Conservation (phyloP, 2,329 filamentous ascomycete genomes). For the Ceratocystis papillata region DNA sequence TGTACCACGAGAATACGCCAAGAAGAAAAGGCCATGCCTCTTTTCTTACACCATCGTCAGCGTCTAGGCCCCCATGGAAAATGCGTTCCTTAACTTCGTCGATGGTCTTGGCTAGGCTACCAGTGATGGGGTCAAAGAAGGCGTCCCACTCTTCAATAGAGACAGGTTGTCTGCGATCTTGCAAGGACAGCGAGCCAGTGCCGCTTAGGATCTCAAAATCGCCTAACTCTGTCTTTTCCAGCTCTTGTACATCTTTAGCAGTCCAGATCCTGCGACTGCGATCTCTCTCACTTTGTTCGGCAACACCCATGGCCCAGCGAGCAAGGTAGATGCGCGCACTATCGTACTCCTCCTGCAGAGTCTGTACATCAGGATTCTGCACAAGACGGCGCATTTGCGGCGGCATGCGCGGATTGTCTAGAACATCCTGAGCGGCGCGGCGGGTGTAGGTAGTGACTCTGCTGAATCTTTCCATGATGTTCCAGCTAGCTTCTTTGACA, state of each 20-base stretch:
- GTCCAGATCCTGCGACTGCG: constrained; percentile 83
- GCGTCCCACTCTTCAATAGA: constrained; percentile 79
- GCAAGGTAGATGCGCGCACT: constrained; percentile 89
- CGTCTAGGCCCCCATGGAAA: constrained; percentile 83
- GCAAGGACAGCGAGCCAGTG: constrained; percentile 58
- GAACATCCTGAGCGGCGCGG: constrained; percentile 79
- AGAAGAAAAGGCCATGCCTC: constrained; percentile 94
- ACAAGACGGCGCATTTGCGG: constrained; percentile 77
- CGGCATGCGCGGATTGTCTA: constrained; percentile 82
- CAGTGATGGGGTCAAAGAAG: constrained; percentile 70
- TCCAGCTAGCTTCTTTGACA: constrained; percentile 92
- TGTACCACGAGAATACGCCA: constrained; percentile 88
- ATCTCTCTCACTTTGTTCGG: constrained; percentile 89
- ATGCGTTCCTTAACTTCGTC: constrained; percentile 96
- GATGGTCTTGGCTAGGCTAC: constrained; percentile 64
- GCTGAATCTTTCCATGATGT: constrained; percentile 89
- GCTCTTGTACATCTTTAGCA: constrained; percentile 78
- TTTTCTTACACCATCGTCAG: constrained; percentile 84
- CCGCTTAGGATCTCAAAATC: constrained; percentile 92
- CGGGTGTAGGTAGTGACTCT: constrained; percentile 94
- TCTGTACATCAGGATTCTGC: constrained; percentile 88
- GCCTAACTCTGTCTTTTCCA: constrained; percentile 88
- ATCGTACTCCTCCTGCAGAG: constrained; percentile 91
- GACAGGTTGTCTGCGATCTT: constrained; percentile 66
- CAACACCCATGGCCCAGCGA: constrained; percentile 96